Base-by-base conservation (phyloP, 768 basidiomycete species). In the Phaffia tasmanica region DNA sequence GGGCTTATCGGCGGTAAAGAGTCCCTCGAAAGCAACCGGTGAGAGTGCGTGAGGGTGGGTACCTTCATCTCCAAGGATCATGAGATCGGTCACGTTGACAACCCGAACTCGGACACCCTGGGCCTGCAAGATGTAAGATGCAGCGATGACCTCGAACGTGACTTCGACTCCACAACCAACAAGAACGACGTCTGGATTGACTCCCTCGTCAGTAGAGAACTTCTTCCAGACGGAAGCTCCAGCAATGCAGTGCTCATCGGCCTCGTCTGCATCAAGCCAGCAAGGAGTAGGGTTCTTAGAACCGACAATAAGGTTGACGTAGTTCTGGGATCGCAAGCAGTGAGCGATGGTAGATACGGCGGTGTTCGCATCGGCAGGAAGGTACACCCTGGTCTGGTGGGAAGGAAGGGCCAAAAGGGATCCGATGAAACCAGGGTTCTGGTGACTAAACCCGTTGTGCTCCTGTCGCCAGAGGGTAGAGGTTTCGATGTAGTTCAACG, bases 331-430 rank as follows among this genome's bases (percentile, higher is more conserved):
- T 59, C 85, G 78, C 73, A 93, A 75, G 72, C 88, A 90, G 75
- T 93, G 91, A 3, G 86, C 82, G 64, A 93, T 81, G 27, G 88
- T 89, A 47, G 85, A 86, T 69, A 92, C 77, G 78, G 86, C 84
- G 72, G 86, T 86, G 74, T 93, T 92, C 16, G 88, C 87, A 72
- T 94, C 91, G n/a, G 91, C 88, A 0, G 89, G 88, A 27, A 91
- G 80, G 73, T 89, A 91, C 4, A 90, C 86, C 2, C 89, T 82
- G 0, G 85, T 85, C 66, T 84, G 79, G 48, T 76, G 76, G 18
- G 85, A 80, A 71, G 91, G 90, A 69, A 93, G 77, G 71, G 84
- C 83, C 65, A 93, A 81, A n/a, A 95, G 82, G 0, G 87, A 86
- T 25, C 87, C 86, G 71, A 94, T 90, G 75, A 94, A 88, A 1